Base-by-base conservation (phyloP, 2,329 filamentous ascomycete genomes). In the Monosporascus ibericus region DNA sequence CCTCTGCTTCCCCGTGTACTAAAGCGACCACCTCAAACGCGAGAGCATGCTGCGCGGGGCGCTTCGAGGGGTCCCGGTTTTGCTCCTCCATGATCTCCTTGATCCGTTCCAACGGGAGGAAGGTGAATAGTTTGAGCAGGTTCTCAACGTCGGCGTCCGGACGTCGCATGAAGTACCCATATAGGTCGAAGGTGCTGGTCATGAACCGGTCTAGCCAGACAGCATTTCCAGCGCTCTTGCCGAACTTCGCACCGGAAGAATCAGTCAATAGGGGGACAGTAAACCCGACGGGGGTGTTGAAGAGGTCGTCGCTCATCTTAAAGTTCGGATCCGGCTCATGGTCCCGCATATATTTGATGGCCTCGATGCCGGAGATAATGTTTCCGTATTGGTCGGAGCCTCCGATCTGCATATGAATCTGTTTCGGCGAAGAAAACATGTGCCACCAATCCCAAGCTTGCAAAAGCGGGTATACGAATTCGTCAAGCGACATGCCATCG, bases 391-490 rank as follows among this genome's bases (percentile, higher is more conserved):
- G 94, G 67, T 99, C 94, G 6, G 91, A 91, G 39, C 94, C 94
- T 53, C 94, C 94, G 49, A 99, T 89, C 71, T 99, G 91, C 67
- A 97, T 81, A 65, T 92, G 86, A 9, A 91, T 78, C 47, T 80
- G 77, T 49, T 78, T 80, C 24, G 78, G 76, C 47, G 81, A 78
- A 55, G 62, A 68, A 70, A 88, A 95, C 73, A 97, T 80, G 60
- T 88, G 79, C 89, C 90, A 97, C 82, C 92, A 99, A 68, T 99
- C 94, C 87, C 92, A 97, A 22, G 87, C 91, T 68, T 99, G 94
- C 63, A 97, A 82, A 17, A 99, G 73, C 1, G 95, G 94, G 65
- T 99, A 99, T 42, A 85, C 81, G 69, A 99, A 96, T 67, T 99
- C 94, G 37, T 90, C 86, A 63, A 95, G 88, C 0, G 92, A 95